Percentiles rank a stretch among this genome's conserved stretches.
Evolutionary conservation across 2,329 filamentous ascomycete species (phyloP).

Genomic region (Emmonsia crescens): DNA sequence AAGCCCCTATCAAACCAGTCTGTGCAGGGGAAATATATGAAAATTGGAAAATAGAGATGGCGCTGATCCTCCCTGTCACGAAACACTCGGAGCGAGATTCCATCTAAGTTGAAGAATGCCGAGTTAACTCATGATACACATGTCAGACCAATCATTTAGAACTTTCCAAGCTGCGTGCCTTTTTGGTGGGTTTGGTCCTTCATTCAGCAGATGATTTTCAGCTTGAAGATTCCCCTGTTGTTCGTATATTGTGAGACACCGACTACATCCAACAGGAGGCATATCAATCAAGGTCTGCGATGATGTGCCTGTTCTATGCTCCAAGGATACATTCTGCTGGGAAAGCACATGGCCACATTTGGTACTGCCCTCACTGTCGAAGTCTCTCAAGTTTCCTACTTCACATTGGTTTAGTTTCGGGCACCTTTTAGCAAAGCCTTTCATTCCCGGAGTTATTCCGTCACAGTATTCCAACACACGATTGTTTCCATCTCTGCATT

Average conservation of each 20-base stretch:
- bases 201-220: neutral
- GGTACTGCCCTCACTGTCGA: neutral
- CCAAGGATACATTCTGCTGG: neutral
- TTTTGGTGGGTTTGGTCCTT: neutral
- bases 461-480: neutral
- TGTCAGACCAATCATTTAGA: neutral
- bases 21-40: neutral
- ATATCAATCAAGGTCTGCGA: neutral
- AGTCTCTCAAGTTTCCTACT: neutral
- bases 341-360: neutral
- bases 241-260: neutral
- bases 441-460: neutral
- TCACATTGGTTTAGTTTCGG: neutral
- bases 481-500: neutral
- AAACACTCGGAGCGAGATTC: neutral
- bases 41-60: neutral
- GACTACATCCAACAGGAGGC: neutral
- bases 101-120: neutral
- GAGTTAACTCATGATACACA: neutral
- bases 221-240: neutral
- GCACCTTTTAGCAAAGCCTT: neutral
- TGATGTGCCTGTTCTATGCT: neutral
- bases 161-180: neutral
- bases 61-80: neutral
- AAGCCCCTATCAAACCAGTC: neutral